Evolutionary conservation across 140 eudicot species (phyloP).

Genomic region (Cichorium intybus): DNA sequence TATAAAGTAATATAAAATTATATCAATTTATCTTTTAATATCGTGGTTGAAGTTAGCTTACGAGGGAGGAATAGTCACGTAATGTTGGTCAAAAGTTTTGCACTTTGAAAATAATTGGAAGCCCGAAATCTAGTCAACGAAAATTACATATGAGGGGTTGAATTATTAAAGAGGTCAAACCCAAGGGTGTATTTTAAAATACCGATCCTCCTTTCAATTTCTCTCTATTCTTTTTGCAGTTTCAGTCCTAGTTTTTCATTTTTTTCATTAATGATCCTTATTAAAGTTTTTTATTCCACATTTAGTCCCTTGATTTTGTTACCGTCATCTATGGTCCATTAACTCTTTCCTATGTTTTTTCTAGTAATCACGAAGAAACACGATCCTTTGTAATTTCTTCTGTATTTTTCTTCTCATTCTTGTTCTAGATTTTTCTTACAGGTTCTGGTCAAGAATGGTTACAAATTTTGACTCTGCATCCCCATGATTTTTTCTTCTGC

Average conservation of each 20-base stretch:
- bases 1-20: no score
- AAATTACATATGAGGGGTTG: background rate
- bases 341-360: slow-evolving; percentile 33
- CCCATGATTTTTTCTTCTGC: slow-evolving; percentile 16
- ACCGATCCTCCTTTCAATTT: slow-evolving; percentile 2
- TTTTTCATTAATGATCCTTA: background rate
- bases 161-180: background rate
- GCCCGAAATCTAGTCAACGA: slow-evolving; percentile 13
- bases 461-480: slow-evolving; percentile 37
- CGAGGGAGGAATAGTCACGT: no score
- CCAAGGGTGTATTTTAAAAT: background rate
- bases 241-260: no score
- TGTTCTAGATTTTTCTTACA: slow-evolving; percentile 19
- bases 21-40: no score
- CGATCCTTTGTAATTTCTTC: background rate
- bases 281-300: no score
- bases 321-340: no score
- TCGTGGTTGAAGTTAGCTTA: no score
- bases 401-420: background rate
- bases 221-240: background rate
- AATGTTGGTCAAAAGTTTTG: slow-evolving; percentile 5
- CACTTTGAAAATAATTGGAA: slow-evolving; percentile 10
- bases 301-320: no score
- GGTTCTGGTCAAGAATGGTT: slow-evolving; percentile 60
- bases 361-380: slow-evolving; percentile 29